Evolutionary conservation across 2,329 filamentous ascomycete species (phyloP), one percentile per base, ranked within the genome.

Genomic region (Phyllosticta capitalensis): DNA sequence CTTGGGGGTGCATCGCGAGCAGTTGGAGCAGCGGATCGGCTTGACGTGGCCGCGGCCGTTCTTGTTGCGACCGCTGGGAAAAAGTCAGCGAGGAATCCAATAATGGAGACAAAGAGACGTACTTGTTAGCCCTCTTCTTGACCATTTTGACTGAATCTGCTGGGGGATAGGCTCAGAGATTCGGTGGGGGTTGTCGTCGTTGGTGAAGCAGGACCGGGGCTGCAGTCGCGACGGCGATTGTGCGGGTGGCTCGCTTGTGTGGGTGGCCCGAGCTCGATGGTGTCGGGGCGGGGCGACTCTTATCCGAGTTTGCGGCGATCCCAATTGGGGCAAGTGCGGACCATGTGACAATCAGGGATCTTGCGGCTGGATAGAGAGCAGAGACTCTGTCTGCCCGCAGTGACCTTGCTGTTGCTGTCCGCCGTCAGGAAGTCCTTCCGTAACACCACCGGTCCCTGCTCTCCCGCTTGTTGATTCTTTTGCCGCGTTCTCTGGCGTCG

Each of bases 31-130:
- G 77, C 86, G 89, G 83, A 99, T 96, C 76, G 94, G 95, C 87
- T 99, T 99, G 82, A 95, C 91, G 86, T 97, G 92, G 83, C 94
- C 94, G 79, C 94, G 90, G 79, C 94, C 92, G 82, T 96, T 96
- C 91, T 96, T 96, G 89, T 97, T 96, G 79, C 92, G 91, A 80
- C 92, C 92, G 84, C 89, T 95, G 77, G 66, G 30, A 64, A 65
- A 65, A 54, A 52, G 71, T 78, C 72, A 76, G 72, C 65, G 33
- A 60, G 4, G 4, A 61, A 26, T 24, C 30, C 48, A 49, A 33
- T 28, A 58, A 50, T n/a, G 54, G 10, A 19, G 24, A 60, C 63
- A 65, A 62, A 66, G 67, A 60, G 63, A 73, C 81, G 76, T 84
- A 87, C 84, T 88, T 88, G 79, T 83, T 85, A 74, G 85, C 83